phyloP scores from a whole-genome alignment of 495 filamentous ascomycete genomes.

The Hypoxylon lienhwacheense region DNA sequence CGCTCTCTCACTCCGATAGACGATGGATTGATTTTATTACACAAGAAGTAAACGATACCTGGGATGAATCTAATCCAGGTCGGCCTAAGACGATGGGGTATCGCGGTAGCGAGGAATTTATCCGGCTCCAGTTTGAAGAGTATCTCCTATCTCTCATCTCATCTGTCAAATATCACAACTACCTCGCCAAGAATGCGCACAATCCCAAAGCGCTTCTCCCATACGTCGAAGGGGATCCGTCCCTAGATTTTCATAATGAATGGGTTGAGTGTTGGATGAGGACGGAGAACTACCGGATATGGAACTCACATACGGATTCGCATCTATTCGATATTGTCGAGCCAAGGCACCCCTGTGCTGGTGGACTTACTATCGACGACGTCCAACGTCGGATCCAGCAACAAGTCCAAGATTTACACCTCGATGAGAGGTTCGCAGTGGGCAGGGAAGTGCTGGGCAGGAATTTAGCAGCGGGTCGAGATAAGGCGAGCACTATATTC shows the following conservation, averaged over 20 bases:
- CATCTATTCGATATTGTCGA: slow-evolving; percentile 93
- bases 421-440: slow-evolving; percentile 79
- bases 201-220: slow-evolving; percentile 62
- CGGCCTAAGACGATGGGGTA: slow-evolving; percentile 93
- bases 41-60: slow-evolving; percentile 90
- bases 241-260: slow-evolving; percentile 74
- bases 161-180: slow-evolving; percentile 83
- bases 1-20: slow-evolving; percentile 82
- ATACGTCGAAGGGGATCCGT: slow-evolving; percentile 81
- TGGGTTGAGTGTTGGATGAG: slow-evolving; percentile 78
- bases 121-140: slow-evolving; percentile 96
- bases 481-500: slow-evolving; percentile 80
- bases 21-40: slow-evolving; percentile 97
- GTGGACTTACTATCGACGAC: slow-evolving; percentile 93
- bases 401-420: slow-evolving; percentile 83
- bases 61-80: slow-evolving; percentile 88
- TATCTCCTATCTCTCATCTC: slow-evolving; percentile 90
- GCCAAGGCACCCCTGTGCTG: slow-evolving; percentile 88
- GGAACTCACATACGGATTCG: slow-evolving; percentile 69
- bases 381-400: slow-evolving; percentile 87
- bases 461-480: slow-evolving; percentile 77
- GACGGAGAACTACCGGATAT: slow-evolving; percentile 88
- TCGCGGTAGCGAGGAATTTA: slow-evolving; percentile 96
- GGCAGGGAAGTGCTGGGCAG: slow-evolving; percentile 77
- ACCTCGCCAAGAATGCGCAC: slow-evolving; percentile 63